Evolutionary conservation across 768 basidiomycete species (phyloP), one percentile per base, ranked within the genome.

Genomic region (Phylloporus sp.): DNA sequence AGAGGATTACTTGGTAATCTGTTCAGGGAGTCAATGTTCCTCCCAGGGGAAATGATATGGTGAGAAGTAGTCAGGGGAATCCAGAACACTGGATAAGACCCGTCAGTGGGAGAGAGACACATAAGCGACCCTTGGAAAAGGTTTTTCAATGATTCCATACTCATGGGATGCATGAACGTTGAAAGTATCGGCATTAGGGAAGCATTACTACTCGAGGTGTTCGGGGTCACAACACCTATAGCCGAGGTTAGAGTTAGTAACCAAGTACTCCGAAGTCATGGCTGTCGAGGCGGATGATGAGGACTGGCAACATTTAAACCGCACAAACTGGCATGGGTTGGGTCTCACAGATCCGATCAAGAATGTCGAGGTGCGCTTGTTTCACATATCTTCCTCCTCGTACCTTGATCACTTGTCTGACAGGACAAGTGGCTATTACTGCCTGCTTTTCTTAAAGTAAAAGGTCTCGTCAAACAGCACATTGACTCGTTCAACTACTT

Each of bases 401-500:
- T 23, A 31, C 46, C 49, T 54, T 57, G 29, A 51, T 47, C 45
- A 10, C 13, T 7, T 24, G 44, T 13, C 28, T 16, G 5, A 39
- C 59, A 97, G 95, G 97, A 99, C 68, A 99, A 99, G 84, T 99
- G 97, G 97, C 82, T 97, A 18, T 75, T 99, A 10, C 75, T 99
- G 3, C 97, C 97, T 2, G 95, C 95, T 10, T 99, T 98, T 64
- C 77, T 99, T 46, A 89, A 95, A 72, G 91, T 97, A 55, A 99
- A 99, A 64, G 97, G 97, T 53, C 85, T 99, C 13, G 97, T 99
- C 55, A 98, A 98, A 74, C 97, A 98, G 66, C 97, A 99, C 66
- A 90, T 97, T 59, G 97, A 97, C 70, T 97, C 93, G 8, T 98
- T 93, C 83, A 97, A 97, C 74, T 95, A 95, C 70, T 98, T 99